Evolutionary conservation across 805 yeast species (phyloP), one percentile per base, ranked within the genome.

Genomic region (Barnettozyma californica): DNA sequence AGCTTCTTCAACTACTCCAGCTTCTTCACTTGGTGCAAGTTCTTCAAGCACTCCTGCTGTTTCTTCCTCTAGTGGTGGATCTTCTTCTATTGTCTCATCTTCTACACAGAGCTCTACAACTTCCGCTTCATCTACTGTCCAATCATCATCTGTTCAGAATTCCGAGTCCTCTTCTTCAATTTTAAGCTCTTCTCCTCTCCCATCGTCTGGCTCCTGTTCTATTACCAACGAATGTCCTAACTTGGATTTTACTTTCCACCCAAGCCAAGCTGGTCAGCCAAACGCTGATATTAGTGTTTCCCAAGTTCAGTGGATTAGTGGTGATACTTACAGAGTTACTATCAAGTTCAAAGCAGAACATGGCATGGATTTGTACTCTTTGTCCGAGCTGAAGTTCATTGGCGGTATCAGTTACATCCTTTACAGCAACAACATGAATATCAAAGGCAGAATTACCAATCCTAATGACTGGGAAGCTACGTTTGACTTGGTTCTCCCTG

Each of bases 381-480:
- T 52, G 11, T 27, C 42, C 9, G 50, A 49, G 18, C 10, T 48
- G 35, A 52, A 46, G 39, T 23, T 52, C 23, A 41, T 52, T 34
- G 46, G 44, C 9, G 35, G 39, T 18, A 9, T 31, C 6, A 16
- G 14, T 16, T 9, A 40, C 26, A 23, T 38, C 9, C 41, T 38
- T 8, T 38, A 38, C 18, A 16, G 21, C 18, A 23, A 21, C 27
- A 38, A 38, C 18, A 14, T 38, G 41, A 23, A 44, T 9, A 29
- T 38, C n/a, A 41, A 40, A 16, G 7, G 2, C 11, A 10, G 18
- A 14, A 41, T 48, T 10, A 4, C 35, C 10, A 16, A 48, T 20
- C 45, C 54, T 8, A 42, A 38, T 27, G 41, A 51, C 10, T 51
- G 51, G 52, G 33, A 41, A 21, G 20, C 41, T 9, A 38, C 49